phyloP scores from a whole-genome alignment of 1,139 yeast genomes.

The Candida buenavistaensis region DNA sequence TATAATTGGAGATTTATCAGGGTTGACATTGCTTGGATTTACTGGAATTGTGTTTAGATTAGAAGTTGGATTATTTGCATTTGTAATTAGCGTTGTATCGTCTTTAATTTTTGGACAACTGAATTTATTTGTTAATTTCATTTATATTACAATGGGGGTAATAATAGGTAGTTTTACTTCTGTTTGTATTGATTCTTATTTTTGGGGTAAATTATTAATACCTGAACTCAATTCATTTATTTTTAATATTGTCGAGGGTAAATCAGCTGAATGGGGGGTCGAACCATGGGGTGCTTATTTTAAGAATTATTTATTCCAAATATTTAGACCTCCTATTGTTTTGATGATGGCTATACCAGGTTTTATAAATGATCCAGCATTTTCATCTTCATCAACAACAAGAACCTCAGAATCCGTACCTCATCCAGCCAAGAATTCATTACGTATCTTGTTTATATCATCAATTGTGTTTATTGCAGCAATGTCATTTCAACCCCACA shows the following conservation, averaged over 20 bases:
- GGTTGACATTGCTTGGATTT: constrained; percentile 61
- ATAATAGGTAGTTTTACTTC: constrained; percentile 53
- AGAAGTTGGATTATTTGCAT: constrained; percentile 66
- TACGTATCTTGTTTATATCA: constrained; percentile 38
- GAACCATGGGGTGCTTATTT: constrained; percentile 76
- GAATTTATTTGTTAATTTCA: constrained; percentile 31
- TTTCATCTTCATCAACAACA: no score
- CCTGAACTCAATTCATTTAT: constrained; percentile 78
- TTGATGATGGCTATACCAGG: constrained; percentile 50
- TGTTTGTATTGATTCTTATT: constrained; percentile 63
- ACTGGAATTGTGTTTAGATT: constrained; percentile 69
- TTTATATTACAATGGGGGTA: constrained; percentile 46
- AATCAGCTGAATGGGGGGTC: constrained; percentile 78
- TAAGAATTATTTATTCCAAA: constrained; percentile 39
- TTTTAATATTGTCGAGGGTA: constrained; percentile 74
- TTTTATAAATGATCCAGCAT: constrained; percentile 38
- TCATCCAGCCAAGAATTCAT: constrained; percentile 39
- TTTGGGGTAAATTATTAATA: constrained; percentile 60
- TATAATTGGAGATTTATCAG: constrained; percentile 51
- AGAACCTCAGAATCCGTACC: constrained; percentile 29
- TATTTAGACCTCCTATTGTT: constrained; percentile 67
- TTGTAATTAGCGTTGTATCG: constrained; percentile 44
- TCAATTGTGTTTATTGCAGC: constrained; percentile 53
- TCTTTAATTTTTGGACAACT: constrained; percentile 45
- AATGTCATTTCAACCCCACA: constrained; percentile 85